phyloP scores from a whole-genome alignment of 139 green algal genomes.

The Diplosphaera chodatii region DNA sequence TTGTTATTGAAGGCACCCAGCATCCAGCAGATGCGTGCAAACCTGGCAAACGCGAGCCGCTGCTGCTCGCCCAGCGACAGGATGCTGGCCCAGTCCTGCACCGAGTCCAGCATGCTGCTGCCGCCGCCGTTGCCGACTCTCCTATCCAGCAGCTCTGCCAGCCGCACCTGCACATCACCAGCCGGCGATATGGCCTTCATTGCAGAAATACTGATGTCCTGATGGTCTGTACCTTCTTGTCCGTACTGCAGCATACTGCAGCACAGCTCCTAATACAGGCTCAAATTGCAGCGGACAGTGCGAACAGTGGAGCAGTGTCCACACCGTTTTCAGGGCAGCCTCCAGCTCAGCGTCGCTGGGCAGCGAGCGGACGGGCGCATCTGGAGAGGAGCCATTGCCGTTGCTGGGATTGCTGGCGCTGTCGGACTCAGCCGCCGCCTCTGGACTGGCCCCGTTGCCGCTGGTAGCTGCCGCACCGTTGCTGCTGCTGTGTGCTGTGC shows the following conservation, averaged over 20 bases:
- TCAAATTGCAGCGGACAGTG: too few species aligned
- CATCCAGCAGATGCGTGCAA: neutral
- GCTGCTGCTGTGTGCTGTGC: neutral
- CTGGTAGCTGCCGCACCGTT: too few species aligned
- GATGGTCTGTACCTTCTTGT: too few species aligned
- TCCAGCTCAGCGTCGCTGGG: slow-evolving; percentile 65
- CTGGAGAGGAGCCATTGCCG: slow-evolving; percentile 3
- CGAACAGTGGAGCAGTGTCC: too few species aligned
- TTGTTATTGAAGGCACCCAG: too few species aligned
- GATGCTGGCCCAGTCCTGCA: slow-evolving; percentile 76
- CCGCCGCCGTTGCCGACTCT: slow-evolving; percentile 8
- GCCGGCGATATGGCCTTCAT: too few species aligned
- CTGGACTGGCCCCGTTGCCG: too few species aligned
- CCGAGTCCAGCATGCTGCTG: slow-evolving; percentile 43
- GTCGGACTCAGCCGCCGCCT: too few species aligned
- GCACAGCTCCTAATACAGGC: too few species aligned
- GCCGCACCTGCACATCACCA: too few species aligned
- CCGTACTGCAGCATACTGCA: too few species aligned
- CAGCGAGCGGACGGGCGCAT: slow-evolving; percentile 1
- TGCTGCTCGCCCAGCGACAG: slow-evolving; percentile 97
- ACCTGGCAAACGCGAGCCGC: slow-evolving; percentile 88
- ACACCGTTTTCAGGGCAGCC: slow-evolving; percentile 44
- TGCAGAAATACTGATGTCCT: too few species aligned
- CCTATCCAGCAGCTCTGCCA: slow-evolving; percentile 47
- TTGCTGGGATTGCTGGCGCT: slow-evolving; percentile 4